Conservation (phyloP, 345 rosid genomes). For the Sonneratia caseolaris region DNA sequence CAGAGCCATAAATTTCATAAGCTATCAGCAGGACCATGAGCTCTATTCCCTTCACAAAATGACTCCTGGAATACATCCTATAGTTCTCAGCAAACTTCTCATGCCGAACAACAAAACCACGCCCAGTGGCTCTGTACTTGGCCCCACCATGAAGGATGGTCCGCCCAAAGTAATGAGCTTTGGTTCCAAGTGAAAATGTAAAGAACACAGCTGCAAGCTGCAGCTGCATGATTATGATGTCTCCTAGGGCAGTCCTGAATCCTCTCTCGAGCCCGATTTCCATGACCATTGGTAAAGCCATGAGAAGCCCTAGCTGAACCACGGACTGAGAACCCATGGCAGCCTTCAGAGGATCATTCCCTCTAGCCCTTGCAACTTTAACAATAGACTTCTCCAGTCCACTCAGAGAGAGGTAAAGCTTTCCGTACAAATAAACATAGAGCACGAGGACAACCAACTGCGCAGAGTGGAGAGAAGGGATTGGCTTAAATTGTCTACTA, state of each 20-base stretch:
- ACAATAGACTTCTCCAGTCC: too few relatives aligned
- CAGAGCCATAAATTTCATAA: neutral
- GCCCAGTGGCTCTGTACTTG: neutral
- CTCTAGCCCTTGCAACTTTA: too few relatives aligned
- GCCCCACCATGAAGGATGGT: neutral
- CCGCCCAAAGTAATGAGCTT: neutral
- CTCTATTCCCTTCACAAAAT: neutral
- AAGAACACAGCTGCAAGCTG: neutral
- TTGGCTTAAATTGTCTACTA: too few relatives aligned
- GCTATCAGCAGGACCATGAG: neutral
- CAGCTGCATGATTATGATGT: neutral
- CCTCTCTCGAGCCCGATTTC: too few relatives aligned
- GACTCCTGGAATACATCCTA: neutral
- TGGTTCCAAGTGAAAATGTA: neutral
- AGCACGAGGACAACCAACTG: too few relatives aligned
- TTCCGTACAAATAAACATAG: too few relatives aligned
- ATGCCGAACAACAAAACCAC: neutral
- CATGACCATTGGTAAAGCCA: too few relatives aligned
- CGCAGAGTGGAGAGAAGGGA: too few relatives aligned
- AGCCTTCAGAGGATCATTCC: too few relatives aligned
- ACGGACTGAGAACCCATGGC: too few relatives aligned
- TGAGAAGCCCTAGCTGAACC: too few relatives aligned
- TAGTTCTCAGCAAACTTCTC: neutral
- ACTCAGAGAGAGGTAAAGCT: too few relatives aligned
- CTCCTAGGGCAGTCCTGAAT: neutral